Conservation (phyloP, 331 rosid species). For the Cucumis variabilis region DNA sequence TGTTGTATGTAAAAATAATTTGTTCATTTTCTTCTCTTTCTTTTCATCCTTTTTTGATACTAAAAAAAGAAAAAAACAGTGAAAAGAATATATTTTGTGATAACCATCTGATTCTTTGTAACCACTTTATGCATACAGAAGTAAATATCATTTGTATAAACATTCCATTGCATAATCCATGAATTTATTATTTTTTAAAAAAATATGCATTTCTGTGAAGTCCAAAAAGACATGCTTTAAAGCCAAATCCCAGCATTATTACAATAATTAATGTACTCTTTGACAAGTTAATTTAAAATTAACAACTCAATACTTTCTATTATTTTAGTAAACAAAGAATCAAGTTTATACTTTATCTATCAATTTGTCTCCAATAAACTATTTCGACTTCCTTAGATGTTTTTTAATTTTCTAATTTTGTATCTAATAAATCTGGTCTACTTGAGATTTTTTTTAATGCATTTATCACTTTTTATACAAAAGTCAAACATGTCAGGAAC, state of each 20-base stretch:
- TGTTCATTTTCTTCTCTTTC: slow-evolving; percentile 6
- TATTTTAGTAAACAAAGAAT: too few species aligned
- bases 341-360: too few species aligned
- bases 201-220: too few species aligned
- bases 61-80: not conserved
- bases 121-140: slow-evolving; percentile 1
- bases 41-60: not conserved
- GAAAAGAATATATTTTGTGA: slow-evolving; percentile 26
- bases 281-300: too few species aligned
- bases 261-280: not conserved
- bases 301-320: too few species aligned
- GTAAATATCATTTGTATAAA: slow-evolving; percentile 30
- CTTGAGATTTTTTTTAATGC: too few species aligned
- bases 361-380: too few species aligned
- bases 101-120: slow-evolving; percentile 31
- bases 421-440: too few species aligned
- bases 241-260: not conserved
- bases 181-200: not conserved
- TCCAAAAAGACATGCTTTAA: not conserved
- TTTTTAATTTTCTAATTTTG: too few species aligned
- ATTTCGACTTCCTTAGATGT: too few species aligned
- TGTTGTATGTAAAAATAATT: slow-evolving; percentile 53
- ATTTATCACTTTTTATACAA: too few species aligned
- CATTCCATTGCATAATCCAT: not conserved
- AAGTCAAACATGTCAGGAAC: too few species aligned